Percentiles rank a stretch among this genome's conserved stretches.
These are phyloP conservation scores for Torrubiella hemipterigena DNA, from an alignment of 2,329 filamentous ascomycete species.

Conservation along the genomic window DNA sequence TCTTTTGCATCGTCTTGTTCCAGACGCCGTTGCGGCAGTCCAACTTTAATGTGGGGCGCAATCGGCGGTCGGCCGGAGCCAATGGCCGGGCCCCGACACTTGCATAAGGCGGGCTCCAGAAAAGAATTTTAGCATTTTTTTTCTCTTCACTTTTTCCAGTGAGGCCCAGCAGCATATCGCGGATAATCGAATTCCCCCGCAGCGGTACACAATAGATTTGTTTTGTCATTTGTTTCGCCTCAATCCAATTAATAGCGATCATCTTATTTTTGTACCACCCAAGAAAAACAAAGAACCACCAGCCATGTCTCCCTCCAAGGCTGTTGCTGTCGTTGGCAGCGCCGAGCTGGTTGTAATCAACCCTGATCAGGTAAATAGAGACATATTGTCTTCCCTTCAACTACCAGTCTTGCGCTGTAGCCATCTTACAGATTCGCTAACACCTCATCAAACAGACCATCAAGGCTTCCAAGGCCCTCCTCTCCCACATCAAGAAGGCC, in stretches of 20 bases:
- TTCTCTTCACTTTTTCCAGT: too few relatives aligned
- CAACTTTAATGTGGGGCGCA: too few relatives aligned
- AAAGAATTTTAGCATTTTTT: constrained; percentile 17
- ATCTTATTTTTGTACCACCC: constrained; percentile 8
- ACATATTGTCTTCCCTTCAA: too few relatives aligned
- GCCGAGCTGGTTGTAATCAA: constrained; percentile 22
- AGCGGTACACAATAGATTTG: too few relatives aligned
- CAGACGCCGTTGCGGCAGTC: too few relatives aligned
- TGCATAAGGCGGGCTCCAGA: constrained; percentile 20
- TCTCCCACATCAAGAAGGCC: constrained; percentile 48
- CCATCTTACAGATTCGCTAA: constrained; percentile 5
- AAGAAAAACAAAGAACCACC: constrained; percentile 8
- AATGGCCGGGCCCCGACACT: constrained; percentile 16
- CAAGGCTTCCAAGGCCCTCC: constrained; percentile 50
- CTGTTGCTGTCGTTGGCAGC: constrained; percentile 20
- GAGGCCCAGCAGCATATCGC: too few relatives aligned
- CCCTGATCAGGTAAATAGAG: constrained; percentile 33
- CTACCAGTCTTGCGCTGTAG: constrained; percentile 7
- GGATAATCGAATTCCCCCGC: too few relatives aligned
- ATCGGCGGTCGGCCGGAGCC: constrained; percentile 2
- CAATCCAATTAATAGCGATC: too few relatives aligned
- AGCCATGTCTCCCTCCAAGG: constrained; percentile 29
- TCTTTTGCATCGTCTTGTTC: too few relatives aligned
- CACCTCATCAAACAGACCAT: constrained; percentile 32
- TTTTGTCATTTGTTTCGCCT: too few relatives aligned